Percentiles rank a stretch among this genome's conserved stretches.
These are phyloP conservation scores for Bauhinia variegata DNA, from an alignment of 306 rosid species.

Conservation along the genomic window DNA sequence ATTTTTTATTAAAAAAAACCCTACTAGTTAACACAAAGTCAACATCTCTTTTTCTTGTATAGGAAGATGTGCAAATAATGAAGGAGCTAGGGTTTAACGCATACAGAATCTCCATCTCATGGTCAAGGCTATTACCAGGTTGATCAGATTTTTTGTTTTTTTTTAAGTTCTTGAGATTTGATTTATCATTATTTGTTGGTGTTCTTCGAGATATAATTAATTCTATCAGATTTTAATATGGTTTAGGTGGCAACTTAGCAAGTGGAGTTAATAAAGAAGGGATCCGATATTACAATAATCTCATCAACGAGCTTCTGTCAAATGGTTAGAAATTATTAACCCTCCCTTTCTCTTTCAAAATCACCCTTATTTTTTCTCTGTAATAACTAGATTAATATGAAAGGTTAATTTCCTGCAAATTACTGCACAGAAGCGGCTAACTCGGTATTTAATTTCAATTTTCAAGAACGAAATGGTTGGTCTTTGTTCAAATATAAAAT, in stretches of 20 bases:
- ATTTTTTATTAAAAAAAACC: too few relatives aligned
- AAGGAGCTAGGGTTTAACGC: slow-evolving; percentile 51
- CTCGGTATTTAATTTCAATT: too few relatives aligned
- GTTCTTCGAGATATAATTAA: too few relatives aligned
- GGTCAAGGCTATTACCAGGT: slow-evolving; percentile 62
- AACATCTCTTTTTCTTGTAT: too few relatives aligned
- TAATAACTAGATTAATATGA: too few relatives aligned
- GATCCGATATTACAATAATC: slow-evolving; percentile 55
- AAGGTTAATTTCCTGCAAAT: too few relatives aligned
- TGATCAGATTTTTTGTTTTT: slow-evolving; percentile 32
- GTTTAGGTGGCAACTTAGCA: slow-evolving; percentile 50
- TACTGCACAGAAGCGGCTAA: too few relatives aligned
- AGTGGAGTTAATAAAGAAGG: slow-evolving; percentile 57
- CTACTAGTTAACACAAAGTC: too few relatives aligned
- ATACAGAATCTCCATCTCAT: slow-evolving; percentile 62
- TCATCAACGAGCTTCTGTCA: slow-evolving; percentile 52
- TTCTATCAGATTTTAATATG: not conserved
- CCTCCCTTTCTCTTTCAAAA: not conserved
- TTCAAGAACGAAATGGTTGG: too few relatives aligned
- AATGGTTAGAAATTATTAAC: slow-evolving; percentile 38
- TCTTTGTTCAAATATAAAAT: too few relatives aligned
- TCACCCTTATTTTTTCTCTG: too few relatives aligned
- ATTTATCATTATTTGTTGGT: not conserved
- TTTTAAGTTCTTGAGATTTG: not conserved
- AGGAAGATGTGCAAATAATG: slow-evolving; percentile 38